Base-by-base conservation (phyloP, 257 asterid species). In the Jasminum sambac region DNA sequence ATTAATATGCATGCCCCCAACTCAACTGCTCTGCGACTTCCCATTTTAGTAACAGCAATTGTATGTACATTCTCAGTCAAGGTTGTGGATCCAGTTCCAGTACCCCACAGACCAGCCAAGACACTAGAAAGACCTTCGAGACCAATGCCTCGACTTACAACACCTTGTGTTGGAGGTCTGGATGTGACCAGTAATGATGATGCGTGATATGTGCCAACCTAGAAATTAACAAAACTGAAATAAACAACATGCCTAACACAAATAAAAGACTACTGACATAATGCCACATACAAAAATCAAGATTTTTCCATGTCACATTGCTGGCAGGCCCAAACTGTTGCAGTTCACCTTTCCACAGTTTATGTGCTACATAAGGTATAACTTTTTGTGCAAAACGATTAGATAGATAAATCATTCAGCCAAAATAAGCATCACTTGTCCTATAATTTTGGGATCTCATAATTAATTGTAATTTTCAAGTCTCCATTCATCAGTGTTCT, bases 131-230 rank as follows among this genome's bases (percentile, higher is more conserved):
- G 90, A 58, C 99, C 98, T 86, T 91, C 99, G 63, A 91, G 97
- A 76, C 99, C 99, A 43, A 95, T 91, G 67, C 96, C 99, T 63
- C 99, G 90, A 77, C 98, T 95, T 77, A 95, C 63, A 59, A 95
- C 90, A 8, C 99, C 99, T 0, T 82, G 91, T 36, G 98, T 95
- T 4, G 99, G 99, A 57, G 99, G 99, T 79, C 98, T 90, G 8
- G 97, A 95, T 11, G 99, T 98, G 76, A 91, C 99, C 77, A 95
- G 75, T 71, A 95, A 78, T 11, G 99, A 87, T 25, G 99, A 86
- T 69, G 99, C 98, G 68, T 95, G 99, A 84, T 95, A 95, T 6
- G 98, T 91, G 62, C 99, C 99, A 39, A 95, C 96, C 98, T 95
- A 77, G 64, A 68, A 72, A 64, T 50, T 25, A 17, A 38, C 23